Conservation (phyloP, 306 rosid species). For the Quercus engelmannii region DNA sequence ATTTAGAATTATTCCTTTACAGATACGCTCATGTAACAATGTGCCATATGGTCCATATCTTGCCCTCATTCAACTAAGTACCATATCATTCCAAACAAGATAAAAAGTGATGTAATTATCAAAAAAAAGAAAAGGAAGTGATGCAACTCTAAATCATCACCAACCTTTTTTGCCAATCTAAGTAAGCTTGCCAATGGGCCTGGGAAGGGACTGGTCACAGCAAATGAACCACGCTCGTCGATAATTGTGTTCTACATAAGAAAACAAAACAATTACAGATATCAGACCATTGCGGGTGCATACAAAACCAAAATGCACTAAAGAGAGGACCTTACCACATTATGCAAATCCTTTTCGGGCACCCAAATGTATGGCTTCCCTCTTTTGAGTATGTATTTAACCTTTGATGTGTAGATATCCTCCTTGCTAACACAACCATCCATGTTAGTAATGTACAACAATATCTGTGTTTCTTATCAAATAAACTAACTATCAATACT, state of each 20-base stretch:
- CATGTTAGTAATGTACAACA: constrained; percentile 6
- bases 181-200: constrained; percentile 60
- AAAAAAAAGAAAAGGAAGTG: constrained; percentile 1
- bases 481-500: neutral
- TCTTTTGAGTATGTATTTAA: constrained; percentile 63
- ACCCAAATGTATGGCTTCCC: constrained; percentile 94
- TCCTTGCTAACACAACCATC: constrained; percentile 55
- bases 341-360: constrained; percentile 74
- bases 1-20: neutral
- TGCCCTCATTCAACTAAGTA: neutral
- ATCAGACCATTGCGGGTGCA: neutral
- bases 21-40: neutral
- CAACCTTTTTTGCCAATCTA: constrained; percentile 61
- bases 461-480: neutral
- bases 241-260: constrained; percentile 65
- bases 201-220: constrained; percentile 78
- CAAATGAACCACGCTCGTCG: constrained; percentile 91
- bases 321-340: constrained; percentile 53
- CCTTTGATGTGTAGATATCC: constrained; percentile 63
- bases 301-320: neutral
- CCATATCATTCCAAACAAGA: neutral
- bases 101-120: neutral
- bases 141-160: neutral
- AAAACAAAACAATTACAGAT: constrained; percentile 5
- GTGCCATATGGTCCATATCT: too few species aligned